Base-by-base conservation (phyloP, 176 grass and related monocot species). In the Rhynchospora breviuscula region DNA sequence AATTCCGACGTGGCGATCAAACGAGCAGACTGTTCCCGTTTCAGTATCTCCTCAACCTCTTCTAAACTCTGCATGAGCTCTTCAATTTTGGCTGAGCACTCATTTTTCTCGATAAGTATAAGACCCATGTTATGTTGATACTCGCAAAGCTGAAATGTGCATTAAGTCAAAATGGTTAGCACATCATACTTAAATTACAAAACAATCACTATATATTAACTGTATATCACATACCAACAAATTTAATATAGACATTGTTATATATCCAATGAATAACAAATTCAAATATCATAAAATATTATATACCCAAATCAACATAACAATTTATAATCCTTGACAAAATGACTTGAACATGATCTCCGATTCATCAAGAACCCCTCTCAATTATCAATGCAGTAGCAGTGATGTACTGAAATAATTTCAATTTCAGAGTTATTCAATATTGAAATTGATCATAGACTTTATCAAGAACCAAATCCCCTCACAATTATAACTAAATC, bases 71-170 rank as follows among this genome's bases (percentile, higher is more conserved):
- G 76, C 25, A 67, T 91, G 40, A 95, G 15, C 86, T 95, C 96
- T 35, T 91, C 91, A 10, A 87, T 35, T 76, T 88, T 99, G 81
- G 85, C 69, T 66, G 83, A 43, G 79, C 89, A 93, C 21, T 95
- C 93, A 78, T 99, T 99, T 78, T 99, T 99, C 83, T 99, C 96
- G 69, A 99, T 95, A 61, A 99, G 78, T 35, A 99, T 82, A 48
- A 99, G 82, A 11, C 96, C 96, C 96, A 99, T 93, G 65, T 90
- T 95, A 54, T 99, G 91, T 63, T 95, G 93, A 64, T 99, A 99
- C 63, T 90, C 91, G 69, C 93, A 88, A 75, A 99, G 81, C 93
- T 95, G 88, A 81, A 90, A 26, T 81, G 40, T n/a, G 86, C 15
- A 69, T 49, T 73, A 21, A 85, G 44, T 23, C 44, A 74, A 26